Percentiles rank a stretch among this genome's conserved stretches.
Conservation (phyloP, 2,329 filamentous ascomycete genomes). For the Xylariales sp. region DNA sequence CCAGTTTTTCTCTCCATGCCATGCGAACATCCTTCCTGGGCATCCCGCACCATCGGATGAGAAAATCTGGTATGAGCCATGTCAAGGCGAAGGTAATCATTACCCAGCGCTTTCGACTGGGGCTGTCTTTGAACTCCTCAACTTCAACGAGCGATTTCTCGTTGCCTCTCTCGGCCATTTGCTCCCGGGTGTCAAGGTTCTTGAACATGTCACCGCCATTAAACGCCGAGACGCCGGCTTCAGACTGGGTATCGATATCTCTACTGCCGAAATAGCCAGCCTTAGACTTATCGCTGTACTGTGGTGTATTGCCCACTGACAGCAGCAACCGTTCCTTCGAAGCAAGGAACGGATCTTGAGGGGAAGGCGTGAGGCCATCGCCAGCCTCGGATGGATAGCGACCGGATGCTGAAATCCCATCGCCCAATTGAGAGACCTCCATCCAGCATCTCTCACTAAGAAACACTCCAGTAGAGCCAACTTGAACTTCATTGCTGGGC, state of each 20-base stretch:
- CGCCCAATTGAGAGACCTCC: conserved; percentile 73
- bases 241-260: conserved; percentile 80
- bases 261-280: conserved; percentile 75
- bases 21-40: conserved; percentile 84
- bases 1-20: conserved; percentile 95
- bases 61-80: conserved; percentile 81
- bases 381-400: conserved; percentile 59
- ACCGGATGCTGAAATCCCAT: conserved; percentile 50
- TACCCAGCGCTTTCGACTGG: conserved; percentile 86
- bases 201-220: conserved; percentile 97
- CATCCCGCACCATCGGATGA: conserved; percentile 73
- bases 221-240: conserved; percentile 87
- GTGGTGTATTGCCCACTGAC: conserved; percentile 49
- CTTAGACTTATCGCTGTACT: conserved; percentile 69
- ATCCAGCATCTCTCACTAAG: conserved; percentile 95
- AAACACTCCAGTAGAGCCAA: conserved; percentile 91
- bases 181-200: conserved; percentile 87
- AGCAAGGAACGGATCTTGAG: conserved; percentile 54
- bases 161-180: conserved; percentile 93
- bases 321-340: conserved; percentile 56
- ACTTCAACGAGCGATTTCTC: conserved; percentile 87
- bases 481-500: conserved; percentile 84
- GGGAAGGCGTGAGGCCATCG: conserved; percentile 54
- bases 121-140: conserved; percentile 73
- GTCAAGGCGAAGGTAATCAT: conserved; percentile 79